Conservation (phyloP, 257 asterid genomes). For the Solanum bulbocastanum region DNA sequence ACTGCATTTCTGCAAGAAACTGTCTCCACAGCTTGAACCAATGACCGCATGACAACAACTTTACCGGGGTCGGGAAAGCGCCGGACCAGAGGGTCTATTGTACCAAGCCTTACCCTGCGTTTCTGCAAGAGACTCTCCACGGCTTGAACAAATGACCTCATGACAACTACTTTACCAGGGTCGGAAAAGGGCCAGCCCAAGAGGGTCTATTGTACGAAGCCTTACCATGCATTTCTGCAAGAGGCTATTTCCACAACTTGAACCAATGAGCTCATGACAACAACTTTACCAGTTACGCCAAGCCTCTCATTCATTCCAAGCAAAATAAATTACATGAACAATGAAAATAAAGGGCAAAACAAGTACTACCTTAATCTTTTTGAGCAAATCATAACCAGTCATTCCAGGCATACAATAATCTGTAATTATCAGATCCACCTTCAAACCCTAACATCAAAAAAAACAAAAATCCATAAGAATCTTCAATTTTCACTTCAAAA, state of each 20-base stretch:
- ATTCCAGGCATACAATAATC: slow-evolving; percentile 97
- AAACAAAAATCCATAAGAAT: not conserved
- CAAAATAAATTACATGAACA: not conserved
- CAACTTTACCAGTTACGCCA: not conserved
- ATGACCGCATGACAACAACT: not conserved
- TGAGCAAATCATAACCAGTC: slow-evolving; percentile 85
- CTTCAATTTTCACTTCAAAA: not conserved
- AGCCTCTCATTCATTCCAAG: not conserved
- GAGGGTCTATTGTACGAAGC: not conserved
- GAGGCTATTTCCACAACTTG: not conserved
- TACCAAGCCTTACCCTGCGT: not conserved
- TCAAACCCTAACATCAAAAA: slow-evolving; percentile 43
- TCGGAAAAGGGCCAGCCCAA: not conserved
- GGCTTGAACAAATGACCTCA: not conserved
- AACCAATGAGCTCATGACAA: no score
- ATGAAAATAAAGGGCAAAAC: not conserved
- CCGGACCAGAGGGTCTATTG: not conserved
- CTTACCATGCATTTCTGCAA: not conserved
- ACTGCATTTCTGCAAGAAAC: not conserved
- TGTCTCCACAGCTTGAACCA: not conserved
- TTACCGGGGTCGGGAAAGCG: not conserved
- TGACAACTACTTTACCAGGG: not conserved
- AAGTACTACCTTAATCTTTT: slow-evolving; percentile 71
- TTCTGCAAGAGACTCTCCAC: not conserved
- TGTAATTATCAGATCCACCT: slow-evolving; percentile 85